A percentile compares a stretch with the other conserved stretches of the same genome.
Conservation (phyloP, 352 stramenopile genomes). For the Phytopythium mirpurense region DNA sequence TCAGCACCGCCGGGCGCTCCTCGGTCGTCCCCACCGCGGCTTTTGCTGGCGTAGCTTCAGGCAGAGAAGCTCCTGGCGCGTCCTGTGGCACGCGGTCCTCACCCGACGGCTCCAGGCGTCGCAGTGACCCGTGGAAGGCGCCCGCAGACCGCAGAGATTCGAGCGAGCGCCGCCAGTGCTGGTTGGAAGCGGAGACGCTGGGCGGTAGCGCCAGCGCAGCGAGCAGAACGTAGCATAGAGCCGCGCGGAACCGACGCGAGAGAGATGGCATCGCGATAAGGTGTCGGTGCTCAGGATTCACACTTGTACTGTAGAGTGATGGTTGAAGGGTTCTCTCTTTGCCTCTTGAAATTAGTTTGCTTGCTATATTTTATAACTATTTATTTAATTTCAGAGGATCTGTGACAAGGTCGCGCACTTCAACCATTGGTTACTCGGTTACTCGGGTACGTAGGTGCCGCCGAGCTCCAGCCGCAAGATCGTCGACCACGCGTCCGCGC, state of each 20-base stretch:
- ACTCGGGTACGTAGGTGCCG: too few relatives aligned
- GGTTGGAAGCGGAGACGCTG: neutral
- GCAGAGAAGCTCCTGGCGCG: neutral
- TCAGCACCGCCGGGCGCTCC: slow-evolving; percentile 59
- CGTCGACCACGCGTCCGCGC: slow-evolving; percentile 33
- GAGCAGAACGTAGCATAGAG: neutral
- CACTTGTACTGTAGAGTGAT: too few relatives aligned
- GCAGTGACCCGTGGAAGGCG: neutral
- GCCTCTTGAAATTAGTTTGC: too few relatives aligned
- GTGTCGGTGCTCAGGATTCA: too few relatives aligned
- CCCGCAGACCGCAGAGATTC: neutral
- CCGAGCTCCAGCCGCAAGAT: slow-evolving; percentile 25
- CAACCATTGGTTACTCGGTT: too few relatives aligned
- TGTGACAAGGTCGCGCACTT: too few relatives aligned
- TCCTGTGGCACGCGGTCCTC: neutral
- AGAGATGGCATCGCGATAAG: too few relatives aligned
- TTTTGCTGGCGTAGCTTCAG: neutral
- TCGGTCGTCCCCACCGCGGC: neutral
- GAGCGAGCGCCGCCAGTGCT: neutral
- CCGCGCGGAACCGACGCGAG: neutral
- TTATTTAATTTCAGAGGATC: too few relatives aligned
- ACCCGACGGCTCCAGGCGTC: neutral
- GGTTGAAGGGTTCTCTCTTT: neutral
- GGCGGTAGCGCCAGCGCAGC: neutral
- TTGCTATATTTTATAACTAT: too few relatives aligned